Base-by-base conservation (phyloP, 768 basidiomycete genomes). In the Multifurca ochricompacta region DNA sequence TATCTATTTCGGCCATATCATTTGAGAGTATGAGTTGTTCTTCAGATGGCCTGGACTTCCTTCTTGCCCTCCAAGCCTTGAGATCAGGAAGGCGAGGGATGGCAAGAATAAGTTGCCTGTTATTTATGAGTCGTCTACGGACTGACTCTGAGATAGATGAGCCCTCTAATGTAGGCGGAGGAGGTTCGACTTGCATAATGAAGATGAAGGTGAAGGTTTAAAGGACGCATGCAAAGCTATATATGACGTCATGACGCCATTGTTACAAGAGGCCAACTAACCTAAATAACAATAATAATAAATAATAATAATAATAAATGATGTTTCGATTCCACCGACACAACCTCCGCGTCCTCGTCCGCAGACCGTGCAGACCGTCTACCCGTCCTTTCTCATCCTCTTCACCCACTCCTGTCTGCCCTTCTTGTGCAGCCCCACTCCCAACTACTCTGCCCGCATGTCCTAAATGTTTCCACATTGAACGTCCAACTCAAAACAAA, bases 361-460 rank as follows among this genome's bases (percentile, higher is more conserved):
- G n/a, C n/a, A n/a, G n/a, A n/a, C n/a, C n/a, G n/a, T n/a, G n/a
- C n/a, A n/a, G n/a, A n/a, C n/a, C n/a, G n/a, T 28, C 19, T 4
- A 4, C 21, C 9, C 55, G 45, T 39, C 5, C 27, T 18, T 31
- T 47, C 21, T 37, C 51, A n/a, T n/a, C n/a, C 23, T 30, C 32
- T 14, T 52, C 19, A 1, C 10, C 27, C 19, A 18, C 56, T 21
- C 32, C 21, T 32, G 8, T 23, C 28, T 93, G 91, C 64, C 79
- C 85, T 8, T 77, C 75, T 19, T 95, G 91, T 64, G 74, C 75
- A 1, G 60, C 73, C 9, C 71, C 72, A 6, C 71, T 92, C 6
- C 75, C 82, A 4, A 81, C 84, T 5, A 67, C 77, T 34, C 70
- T 89, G 40, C 88, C 90, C 0, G 89, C 85, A 19, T 95, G 91